Percentiles rank a stretch among this genome's conserved stretches.
Conservation (phyloP, 768 basidiomycete species). For the Boletus fagicola region DNA sequence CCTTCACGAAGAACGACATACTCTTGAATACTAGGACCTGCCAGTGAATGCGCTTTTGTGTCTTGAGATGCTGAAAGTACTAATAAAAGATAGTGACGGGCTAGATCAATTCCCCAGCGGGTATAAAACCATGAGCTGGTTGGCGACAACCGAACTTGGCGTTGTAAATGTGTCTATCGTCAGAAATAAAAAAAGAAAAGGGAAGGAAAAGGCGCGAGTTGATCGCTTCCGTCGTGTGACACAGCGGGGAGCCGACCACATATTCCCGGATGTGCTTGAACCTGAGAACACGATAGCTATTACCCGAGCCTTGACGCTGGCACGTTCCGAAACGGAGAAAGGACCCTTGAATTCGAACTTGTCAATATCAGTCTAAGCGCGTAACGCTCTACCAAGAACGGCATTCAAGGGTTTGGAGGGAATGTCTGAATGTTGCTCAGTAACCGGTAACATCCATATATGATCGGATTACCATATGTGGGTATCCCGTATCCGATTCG, state of each 20-base stretch:
- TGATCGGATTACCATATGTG: background rate
- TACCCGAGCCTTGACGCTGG: background rate
- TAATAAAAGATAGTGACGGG: background rate
- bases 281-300: background rate
- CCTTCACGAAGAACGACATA: constrained; percentile 11
- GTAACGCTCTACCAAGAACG: background rate
- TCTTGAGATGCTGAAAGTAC: background rate
- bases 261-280: background rate
- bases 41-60: background rate
- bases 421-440: background rate
- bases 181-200: background rate
- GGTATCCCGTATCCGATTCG: background rate
- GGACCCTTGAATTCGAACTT: background rate
- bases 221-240: constrained; percentile 10
- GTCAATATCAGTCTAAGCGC: background rate
- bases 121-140: background rate
- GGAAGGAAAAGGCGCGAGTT: background rate
- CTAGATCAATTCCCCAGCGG: background rate
- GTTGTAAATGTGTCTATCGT: background rate
- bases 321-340: background rate
- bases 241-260: background rate
- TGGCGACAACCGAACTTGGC: background rate
- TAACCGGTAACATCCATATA: background rate
- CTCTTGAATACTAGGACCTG: background rate
- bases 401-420: background rate